Evolutionary conservation across 2,329 filamentous ascomycete genomes (phyloP).

Genomic region (Tolypocladium sp.): DNA sequence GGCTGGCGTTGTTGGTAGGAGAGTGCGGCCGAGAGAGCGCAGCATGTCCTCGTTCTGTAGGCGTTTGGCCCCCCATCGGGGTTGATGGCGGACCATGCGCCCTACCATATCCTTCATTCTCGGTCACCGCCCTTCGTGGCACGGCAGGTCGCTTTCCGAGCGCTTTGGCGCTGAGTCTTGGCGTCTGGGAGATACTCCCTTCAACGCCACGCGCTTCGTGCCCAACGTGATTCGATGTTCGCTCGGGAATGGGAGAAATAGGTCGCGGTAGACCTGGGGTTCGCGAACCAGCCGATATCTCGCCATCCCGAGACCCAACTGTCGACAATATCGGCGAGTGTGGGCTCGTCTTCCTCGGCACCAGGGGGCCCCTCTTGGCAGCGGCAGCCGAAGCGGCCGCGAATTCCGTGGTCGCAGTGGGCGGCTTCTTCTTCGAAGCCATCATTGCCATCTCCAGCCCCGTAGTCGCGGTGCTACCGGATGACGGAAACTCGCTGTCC

Average conservation of each 20-base stretch:
- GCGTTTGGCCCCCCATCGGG: conserved; percentile 1
- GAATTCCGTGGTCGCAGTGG: conserved; percentile 25
- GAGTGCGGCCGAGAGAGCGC: neutral
- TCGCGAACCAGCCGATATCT: conserved; percentile 12
- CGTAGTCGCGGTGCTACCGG: conserved; percentile 27
- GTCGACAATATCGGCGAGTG: conserved; percentile 32
- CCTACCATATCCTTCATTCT: conserved; percentile 6
- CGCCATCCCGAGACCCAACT: conserved; percentile 19
- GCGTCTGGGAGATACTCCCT: neutral
- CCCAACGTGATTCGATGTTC: conserved; percentile 3
- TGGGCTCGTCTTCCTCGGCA: conserved; percentile 38
- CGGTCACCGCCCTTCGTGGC: conserved; percentile 7
- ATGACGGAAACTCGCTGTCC: conserved; percentile 25
- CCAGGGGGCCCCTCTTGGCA: conserved; percentile 34
- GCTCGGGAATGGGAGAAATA: conserved; percentile 18
- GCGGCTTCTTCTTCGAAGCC: conserved; percentile 18
- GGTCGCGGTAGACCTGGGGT: conserved; percentile 13
- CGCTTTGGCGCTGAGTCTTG: conserved; percentile 31
- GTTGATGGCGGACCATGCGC: conserved; percentile 2
- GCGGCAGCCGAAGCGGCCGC: conserved; percentile 30
- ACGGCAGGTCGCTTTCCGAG: conserved; percentile 36
- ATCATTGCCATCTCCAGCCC: conserved; percentile 18
- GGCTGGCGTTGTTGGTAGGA: neutral
- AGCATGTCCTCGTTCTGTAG: neutral
- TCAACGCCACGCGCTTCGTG: neutral